Conservation (phyloP, 805 yeast genomes). For the Candida succiphila region DNA sequence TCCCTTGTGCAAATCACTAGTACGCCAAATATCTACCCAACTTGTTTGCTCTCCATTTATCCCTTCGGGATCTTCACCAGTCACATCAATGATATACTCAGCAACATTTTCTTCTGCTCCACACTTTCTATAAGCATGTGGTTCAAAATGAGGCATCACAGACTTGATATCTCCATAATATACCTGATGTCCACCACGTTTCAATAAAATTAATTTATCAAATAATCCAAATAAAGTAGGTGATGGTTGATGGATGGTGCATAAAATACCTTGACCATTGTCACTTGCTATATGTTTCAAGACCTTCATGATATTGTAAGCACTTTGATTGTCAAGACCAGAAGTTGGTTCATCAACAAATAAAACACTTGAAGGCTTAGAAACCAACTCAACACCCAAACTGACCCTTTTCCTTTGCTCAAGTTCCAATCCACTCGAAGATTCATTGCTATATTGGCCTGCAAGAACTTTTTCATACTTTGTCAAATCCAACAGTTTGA, state of each 20-base stretch:
- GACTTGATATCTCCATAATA: constrained; percentile 28
- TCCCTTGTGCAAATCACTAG: constrained; percentile 11
- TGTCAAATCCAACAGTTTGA: constrained; percentile 31
- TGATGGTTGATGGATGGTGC: constrained; percentile 51
- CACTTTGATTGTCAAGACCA: constrained; percentile 41
- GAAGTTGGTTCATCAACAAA: constrained; percentile 47
- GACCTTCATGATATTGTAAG: constrained; percentile 39
- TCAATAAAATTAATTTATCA: constrained; percentile 35
- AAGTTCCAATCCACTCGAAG: constrained; percentile 31
- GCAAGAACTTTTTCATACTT: constrained; percentile 35
- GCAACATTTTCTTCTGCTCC: constrained; percentile 30
- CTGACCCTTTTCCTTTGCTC: constrained; percentile 33
- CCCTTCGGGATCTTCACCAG: constrained; percentile 23
- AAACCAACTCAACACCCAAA: constrained; percentile 36
- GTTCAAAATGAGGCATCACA: constrained; percentile 22
- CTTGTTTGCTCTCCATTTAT: constrained; percentile 4
- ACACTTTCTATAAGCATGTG: constrained; percentile 27
- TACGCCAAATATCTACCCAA: constrained; percentile 23
- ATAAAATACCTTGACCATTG: constrained; percentile 37
- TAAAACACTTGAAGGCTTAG: constrained; percentile 36
- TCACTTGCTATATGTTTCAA: constrained; percentile 32
- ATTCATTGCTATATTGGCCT: constrained; percentile 11
- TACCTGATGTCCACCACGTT: constrained; percentile 34
- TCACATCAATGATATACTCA: constrained; percentile 30
- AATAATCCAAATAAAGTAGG: constrained; percentile 38